Conservation (phyloP, 2,329 filamentous ascomycete genomes). For the Calonectria hongkongensis region DNA sequence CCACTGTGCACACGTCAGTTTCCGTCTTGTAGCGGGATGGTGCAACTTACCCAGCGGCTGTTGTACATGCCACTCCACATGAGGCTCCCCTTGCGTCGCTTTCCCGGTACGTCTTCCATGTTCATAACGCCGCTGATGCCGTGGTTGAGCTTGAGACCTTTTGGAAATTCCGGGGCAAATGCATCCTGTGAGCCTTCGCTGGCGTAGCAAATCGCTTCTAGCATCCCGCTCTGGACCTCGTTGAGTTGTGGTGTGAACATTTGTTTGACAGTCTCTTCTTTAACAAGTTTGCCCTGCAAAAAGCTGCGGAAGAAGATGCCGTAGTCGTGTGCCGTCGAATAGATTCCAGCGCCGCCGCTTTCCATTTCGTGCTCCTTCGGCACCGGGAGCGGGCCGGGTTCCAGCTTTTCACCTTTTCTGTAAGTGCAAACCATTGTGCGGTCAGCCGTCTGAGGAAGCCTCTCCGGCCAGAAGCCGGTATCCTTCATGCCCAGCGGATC, state of each 20-base stretch:
- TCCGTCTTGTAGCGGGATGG: not conserved
- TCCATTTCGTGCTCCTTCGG: constrained; percentile 60
- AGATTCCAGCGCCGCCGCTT: constrained; percentile 66
- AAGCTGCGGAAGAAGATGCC: constrained; percentile 59
- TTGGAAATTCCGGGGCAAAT: constrained; percentile 62
- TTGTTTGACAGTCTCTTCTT: constrained; percentile 53
- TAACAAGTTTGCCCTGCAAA: constrained; percentile 58
- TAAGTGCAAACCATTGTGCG: constrained; percentile 49
- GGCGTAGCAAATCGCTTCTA: constrained; percentile 48
- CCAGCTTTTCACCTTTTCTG: constrained; percentile 50
- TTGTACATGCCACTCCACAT: constrained; percentile 67
- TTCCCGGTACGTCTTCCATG: constrained; percentile 61
- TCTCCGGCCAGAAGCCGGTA: constrained; percentile 61
- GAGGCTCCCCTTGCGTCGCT: constrained; percentile 64
- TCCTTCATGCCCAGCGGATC: constrained; percentile 60
- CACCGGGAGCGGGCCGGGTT: constrained; percentile 41
- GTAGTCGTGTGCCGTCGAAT: constrained; percentile 64
- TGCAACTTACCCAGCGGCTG: constrained; percentile 63
- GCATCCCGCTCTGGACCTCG: constrained; percentile 49
- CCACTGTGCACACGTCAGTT: constrained; percentile 55
- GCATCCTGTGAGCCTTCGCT: constrained; percentile 48
- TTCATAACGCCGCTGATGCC: constrained; percentile 64
- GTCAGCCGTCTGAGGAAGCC: constrained; percentile 51
- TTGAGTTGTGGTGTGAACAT: constrained; percentile 66
- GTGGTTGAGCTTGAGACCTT: constrained; percentile 58